Evolutionary conservation across 306 rosid genomes (phyloP).

Genomic region (Elaeagnus macrophylla): DNA sequence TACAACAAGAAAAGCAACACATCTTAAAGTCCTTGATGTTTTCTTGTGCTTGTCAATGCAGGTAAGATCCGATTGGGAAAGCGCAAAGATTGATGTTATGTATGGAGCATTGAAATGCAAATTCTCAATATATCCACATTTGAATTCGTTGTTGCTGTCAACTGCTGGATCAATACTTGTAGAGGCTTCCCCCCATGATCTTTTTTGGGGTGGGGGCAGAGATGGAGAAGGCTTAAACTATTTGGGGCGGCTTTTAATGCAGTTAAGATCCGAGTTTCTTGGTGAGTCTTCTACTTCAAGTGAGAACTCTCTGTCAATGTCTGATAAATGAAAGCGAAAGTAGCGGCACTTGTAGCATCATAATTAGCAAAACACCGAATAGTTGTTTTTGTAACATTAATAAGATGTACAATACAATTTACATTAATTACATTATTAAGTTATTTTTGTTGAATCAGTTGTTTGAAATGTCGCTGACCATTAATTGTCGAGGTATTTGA

Average conservation of each 20-base stretch:
- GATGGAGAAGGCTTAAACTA: constrained; percentile 88
- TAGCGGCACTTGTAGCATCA: no score
- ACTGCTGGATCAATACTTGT: constrained; percentile 80
- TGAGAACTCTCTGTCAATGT: constrained; percentile 17
- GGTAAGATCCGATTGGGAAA: constrained; percentile 82
- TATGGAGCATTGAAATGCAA: constrained; percentile 74
- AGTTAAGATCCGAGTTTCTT: constrained; percentile 75
- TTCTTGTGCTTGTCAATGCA: constrained; percentile 22
- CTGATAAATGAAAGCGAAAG: no score
- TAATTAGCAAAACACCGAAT: no score
- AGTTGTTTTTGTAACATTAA: no score
- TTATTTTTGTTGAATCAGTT: no score
- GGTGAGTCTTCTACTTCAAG: constrained; percentile 38
- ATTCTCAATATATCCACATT: constrained; percentile 70
- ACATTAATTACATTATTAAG: no score
- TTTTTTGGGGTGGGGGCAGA: constrained; percentile 94
- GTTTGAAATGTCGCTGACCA: no score
- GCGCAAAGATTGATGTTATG: constrained; percentile 71
- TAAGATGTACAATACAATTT: no score
- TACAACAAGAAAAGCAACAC: no score
- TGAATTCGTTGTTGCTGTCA: constrained; percentile 70
- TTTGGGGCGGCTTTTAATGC: constrained; percentile 82
- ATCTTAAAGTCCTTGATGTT: neutral
- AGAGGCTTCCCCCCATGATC: constrained; percentile 88
- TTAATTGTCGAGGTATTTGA: no score